phyloP scores from a whole-genome alignment of 73 alveolate genomes.

The Symbiodinium natans region DNA sequence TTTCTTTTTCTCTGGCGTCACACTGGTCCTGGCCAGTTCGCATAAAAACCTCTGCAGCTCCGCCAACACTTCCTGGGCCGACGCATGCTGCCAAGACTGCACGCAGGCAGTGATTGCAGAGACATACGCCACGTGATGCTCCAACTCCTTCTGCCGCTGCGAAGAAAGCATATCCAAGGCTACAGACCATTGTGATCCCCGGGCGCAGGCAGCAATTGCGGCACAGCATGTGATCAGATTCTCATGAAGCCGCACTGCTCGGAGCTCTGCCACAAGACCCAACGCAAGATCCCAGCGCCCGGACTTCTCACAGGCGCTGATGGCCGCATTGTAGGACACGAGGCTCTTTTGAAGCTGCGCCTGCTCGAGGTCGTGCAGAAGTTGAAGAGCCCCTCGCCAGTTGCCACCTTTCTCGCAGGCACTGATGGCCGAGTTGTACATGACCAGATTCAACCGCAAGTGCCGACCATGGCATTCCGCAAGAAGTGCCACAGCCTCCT shows the following conservation, averaged over 20 bases:
- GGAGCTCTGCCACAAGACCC: neutral
- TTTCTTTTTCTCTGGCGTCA: neutral
- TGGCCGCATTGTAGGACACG: neutral
- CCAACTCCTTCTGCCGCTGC: neutral
- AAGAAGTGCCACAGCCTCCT: neutral
- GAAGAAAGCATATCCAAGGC: neutral
- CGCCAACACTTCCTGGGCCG: neutral
- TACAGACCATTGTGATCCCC: neutral
- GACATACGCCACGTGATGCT: neutral
- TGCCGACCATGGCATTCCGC: neutral
- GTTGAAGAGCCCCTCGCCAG: neutral
- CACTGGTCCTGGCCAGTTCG: conserved; percentile 11
- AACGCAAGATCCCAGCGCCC: neutral
- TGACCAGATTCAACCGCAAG: neutral
- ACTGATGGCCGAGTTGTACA: neutral
- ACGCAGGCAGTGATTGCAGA: neutral
- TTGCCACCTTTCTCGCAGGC: neutral
- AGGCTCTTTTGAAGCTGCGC: neutral
- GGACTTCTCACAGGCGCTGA: neutral
- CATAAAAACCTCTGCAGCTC: neutral
- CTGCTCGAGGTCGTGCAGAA: neutral
- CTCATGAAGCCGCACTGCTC: neutral
- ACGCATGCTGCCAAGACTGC: conserved; percentile 4
- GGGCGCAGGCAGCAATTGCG: neutral
- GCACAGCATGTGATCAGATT: neutral